These are phyloP conservation scores for Dacryopinax spathularia DNA, from an alignment of 768 basidiomycete species.

Conservation along the genomic window DNA sequence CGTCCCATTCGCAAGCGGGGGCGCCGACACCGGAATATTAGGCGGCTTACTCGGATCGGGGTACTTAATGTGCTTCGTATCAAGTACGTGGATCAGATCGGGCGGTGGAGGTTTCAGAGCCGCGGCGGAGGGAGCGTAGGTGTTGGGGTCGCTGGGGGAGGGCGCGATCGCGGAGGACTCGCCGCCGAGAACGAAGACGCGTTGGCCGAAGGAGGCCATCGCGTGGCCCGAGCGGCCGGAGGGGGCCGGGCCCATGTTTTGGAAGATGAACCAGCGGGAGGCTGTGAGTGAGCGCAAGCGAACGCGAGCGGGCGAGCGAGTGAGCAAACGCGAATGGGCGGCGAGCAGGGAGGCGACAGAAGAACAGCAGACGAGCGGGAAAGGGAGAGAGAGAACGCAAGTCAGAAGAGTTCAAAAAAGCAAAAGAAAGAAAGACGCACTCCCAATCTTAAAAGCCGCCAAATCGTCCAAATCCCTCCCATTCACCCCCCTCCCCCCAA, in stretches of 20 bases:
- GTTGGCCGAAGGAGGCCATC: constrained; percentile 84
- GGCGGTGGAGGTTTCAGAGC: constrained; percentile 53
- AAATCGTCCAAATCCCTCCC: constrained; percentile 90
- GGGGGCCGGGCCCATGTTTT: constrained; percentile 97
- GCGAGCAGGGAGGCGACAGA: neutral
- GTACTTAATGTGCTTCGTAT: constrained; percentile 94
- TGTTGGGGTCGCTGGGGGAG: constrained; percentile 4
- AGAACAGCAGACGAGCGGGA: too few species aligned
- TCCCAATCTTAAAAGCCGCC: constrained; percentile 92
- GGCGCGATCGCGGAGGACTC: constrained; percentile 58
- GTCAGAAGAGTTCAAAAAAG: neutral
- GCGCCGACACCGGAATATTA: neutral
- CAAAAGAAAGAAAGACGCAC: constrained; percentile 38
- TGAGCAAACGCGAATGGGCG: neutral
- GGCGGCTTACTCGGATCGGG: constrained; percentile 47
- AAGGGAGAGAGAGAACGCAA: neutral
- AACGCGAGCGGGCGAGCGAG: constrained; percentile 1
- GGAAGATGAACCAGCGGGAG: constrained; percentile 95
- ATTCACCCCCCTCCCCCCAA: constrained; percentile 92
- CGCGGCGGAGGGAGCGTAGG: constrained; percentile 4
- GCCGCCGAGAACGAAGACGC: constrained; percentile 88
- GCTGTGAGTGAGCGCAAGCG: constrained; percentile 9
- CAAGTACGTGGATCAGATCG: constrained; percentile 76
- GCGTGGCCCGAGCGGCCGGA: constrained; percentile 88
- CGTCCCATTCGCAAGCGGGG: neutral